Evolutionary conservation across 805 yeast species (phyloP), one percentile per base, ranked within the genome.

Genomic region (Starmerella lactis-condensi): DNA sequence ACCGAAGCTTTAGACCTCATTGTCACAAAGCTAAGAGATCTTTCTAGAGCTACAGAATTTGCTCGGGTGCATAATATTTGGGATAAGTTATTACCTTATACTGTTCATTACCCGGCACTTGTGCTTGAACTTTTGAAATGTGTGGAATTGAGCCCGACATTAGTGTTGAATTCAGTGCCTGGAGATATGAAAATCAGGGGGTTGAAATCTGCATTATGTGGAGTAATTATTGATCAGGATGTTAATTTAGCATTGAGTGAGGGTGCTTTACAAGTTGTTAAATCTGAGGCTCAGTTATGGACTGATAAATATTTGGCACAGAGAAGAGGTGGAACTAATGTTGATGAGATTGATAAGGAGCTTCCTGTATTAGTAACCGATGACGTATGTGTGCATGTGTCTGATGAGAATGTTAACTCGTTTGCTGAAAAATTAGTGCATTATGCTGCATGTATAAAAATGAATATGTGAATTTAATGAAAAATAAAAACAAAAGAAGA

Each of bases 21-120:
- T 11, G 70, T 82, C 24, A 75, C 77, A 40, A 65, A 77, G 42
- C 54, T 83, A 31, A 63, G 73, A 33, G 89, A 85, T 48, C 85
- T 93, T 0, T 64, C 65, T 24, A 61, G 67, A 40, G 96, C 96
- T 0, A 75, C 89, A 16, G 64, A 62, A 12, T 89, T 82, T 60
- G 89, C 83, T 1, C 41, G 35, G 8, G 64, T 61, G 30, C 62
- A 62, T 8, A 91, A 78, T n/a, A 56, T 81, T 8, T 82, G 94
- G 92, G 70, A 70, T 25, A 69, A 71, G 28, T 59, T 85, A 38
- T 54, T 85, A 8, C 71, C 68, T 14, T 69, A 72, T 48, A 72
- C 93, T 14, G 62, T 72, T 56, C 61, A 63, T 24, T 70, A 70
- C 40, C 89, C 94, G 0, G 60, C 60, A n/a, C 82, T 79, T 46